Base-by-base conservation (phyloP, 2,329 filamentous ascomycete genomes). In the Fusarium sp. region DNA sequence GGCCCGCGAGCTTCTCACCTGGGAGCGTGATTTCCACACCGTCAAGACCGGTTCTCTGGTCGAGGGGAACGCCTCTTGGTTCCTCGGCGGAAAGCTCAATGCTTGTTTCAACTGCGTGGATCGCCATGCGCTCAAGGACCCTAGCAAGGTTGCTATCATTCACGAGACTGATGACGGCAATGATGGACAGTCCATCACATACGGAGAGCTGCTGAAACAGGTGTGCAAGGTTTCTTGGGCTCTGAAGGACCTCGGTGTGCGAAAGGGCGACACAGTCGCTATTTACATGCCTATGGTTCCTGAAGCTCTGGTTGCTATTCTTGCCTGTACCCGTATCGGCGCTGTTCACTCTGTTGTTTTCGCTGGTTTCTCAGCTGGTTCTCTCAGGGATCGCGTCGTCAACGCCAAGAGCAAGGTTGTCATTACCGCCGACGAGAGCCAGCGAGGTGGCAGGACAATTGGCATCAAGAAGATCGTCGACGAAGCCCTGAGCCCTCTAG, bases 241-340 rank as follows among this genome's bases (percentile, higher is more conserved):
- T 14, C 86, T 98, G 70, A 96, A 93, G 84, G 86, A 94, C 79
- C 93, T 96, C 86, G 95, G 95, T 60, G 94, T 98, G 61, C 88
- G 90, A 83, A 97, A 97, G 84, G 94, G 94, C 42, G 94, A 97
- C 79, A 96, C 93, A 1, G 93, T 98, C 46, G 94, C 93, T 54
- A 90, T 98, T 65, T 98, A 98, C 83, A 83, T 98, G 70, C 94
- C 94, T 76, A 98, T 98, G 94, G 95, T 98, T 77, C 95, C 94
- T 28, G 94, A 97, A 79, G 94, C 94, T 2, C 73, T 97, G 54
- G 85, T 97, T 74, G 90, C 94, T 1, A 56, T 74, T 4, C 85
- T 97, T 32, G 94, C 94, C 51, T 95, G 93, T 78, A 83, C 89
- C 19, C 91, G 94, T 74, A 96, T 97, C 71, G 94, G 94, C 61